These are phyloP conservation scores for Pulveroboletus sp. DNA, from an alignment of 768 basidiomycete genomes.

Conservation along the genomic window DNA sequence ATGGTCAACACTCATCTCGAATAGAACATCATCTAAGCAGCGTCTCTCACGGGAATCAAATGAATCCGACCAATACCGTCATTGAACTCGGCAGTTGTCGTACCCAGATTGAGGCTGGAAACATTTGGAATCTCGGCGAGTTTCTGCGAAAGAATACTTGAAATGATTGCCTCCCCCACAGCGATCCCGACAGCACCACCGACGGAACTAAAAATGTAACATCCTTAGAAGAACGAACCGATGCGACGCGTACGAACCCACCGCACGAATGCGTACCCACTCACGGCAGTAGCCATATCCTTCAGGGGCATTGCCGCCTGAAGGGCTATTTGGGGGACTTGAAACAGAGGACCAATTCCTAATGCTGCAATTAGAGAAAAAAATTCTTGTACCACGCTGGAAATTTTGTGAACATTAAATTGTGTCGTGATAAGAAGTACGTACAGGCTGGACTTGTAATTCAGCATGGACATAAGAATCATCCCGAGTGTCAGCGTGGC, in stretches of 20 bases:
- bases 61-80: constrained; percentile 47
- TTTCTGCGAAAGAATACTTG: constrained; percentile 45
- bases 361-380: constrained; percentile 64
- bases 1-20: too few relatives aligned
- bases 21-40: too few relatives aligned
- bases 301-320: constrained; percentile 87
- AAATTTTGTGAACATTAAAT: constrained; percentile 2
- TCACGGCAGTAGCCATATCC: constrained; percentile 82
- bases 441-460: constrained; percentile 45
- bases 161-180: constrained; percentile 68
- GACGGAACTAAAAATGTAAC: constrained; percentile 44
- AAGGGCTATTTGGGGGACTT: constrained; percentile 65
- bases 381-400: constrained; percentile 58
- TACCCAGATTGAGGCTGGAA: constrained; percentile 28
- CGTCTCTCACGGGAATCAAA: constrained; percentile 18
- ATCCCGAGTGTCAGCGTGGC: constrained; percentile 57
- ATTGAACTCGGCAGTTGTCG: constrained; percentile 42
- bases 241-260: constrained; percentile 23
- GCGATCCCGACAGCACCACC: constrained; percentile 80
- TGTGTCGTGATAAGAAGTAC: neutral
- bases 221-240: neutral
- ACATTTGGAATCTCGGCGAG: constrained; percentile 35
- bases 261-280: constrained; percentile 70
- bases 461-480: constrained; percentile 74
- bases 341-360: constrained; percentile 66